A percentile compares a stretch with the other conserved stretches of the same genome.
phyloP scores from a whole-genome alignment of 2,329 filamentous ascomycete species.

The Phaeosphaeriaceae sp. region DNA sequence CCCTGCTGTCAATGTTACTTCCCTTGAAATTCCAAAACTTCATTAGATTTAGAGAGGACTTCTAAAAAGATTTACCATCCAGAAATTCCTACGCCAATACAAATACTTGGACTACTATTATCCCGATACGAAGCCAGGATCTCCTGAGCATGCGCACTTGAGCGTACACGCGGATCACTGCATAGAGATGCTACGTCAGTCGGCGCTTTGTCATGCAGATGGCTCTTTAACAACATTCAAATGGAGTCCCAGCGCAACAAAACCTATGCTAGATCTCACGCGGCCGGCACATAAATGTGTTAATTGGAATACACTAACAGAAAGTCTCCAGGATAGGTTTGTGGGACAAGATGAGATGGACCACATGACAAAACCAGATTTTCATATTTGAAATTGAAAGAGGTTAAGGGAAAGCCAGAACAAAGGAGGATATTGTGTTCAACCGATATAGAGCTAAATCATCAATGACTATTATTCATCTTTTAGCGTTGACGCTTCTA shows the following conservation, averaged over 20 bases:
- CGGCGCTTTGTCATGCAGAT: conserved; percentile 1
- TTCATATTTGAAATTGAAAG: background rate
- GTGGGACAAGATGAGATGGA: conserved; percentile 1
- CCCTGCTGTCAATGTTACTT: too few relatives aligned
- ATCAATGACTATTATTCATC: too few relatives aligned
- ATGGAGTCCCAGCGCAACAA: background rate
- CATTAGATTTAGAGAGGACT: too few relatives aligned
- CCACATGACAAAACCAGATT: background rate
- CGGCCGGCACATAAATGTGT: background rate
- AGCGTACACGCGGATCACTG: background rate
- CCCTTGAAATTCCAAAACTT: too few relatives aligned
- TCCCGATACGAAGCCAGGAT: background rate
- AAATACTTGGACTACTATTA: conserved; percentile 1
- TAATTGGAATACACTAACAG: background rate
- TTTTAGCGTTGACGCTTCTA: background rate
- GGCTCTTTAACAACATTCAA: conserved; percentile 2
- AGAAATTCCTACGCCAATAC: conserved; percentile 3
- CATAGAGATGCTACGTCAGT: background rate
- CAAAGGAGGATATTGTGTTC: too few relatives aligned
- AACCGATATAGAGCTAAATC: too few relatives aligned
- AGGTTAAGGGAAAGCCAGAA: too few relatives aligned
- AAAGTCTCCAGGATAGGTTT: background rate
- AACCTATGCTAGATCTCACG: conserved; percentile 1
- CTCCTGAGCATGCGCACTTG: background rate
- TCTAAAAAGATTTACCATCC: too few relatives aligned